Evolutionary conservation across 495 filamentous ascomycete genomes (phyloP), one percentile per base, ranked within the genome.

Genomic region (Penicillium mononematosum): DNA sequence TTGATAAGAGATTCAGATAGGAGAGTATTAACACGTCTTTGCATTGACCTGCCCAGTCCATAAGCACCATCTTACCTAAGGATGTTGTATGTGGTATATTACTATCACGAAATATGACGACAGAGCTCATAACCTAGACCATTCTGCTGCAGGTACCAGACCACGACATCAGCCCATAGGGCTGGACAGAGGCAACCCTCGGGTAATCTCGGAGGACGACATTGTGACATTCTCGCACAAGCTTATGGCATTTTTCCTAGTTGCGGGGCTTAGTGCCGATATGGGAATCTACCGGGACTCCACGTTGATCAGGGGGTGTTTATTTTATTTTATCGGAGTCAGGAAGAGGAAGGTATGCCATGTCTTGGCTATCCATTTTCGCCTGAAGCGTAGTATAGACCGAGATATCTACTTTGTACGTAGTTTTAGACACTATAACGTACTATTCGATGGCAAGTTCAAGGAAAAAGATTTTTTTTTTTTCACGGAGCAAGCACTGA

Each of bases 91-190:
- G 31, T 14, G 31, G 29, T 31, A n/a, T 38, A 5, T 38, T n/a
- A 31, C 29, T 31, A 31, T 11, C 29, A 31, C 9, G 8, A 31
- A 31, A 31, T 11, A 52, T 52, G 50, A 52, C 50, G 50, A 55
- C 45, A 54, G 36, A 41, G 20, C 58, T 60, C 14, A 24, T 25
- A 53, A n/a, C 46, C 61, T 61, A 64, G 61, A 64, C 53, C 39
- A 36, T 42, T 56, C 61, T 64, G 17, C 64, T 67, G 65, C 65
- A 67, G 65, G 65, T 67, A 67, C 36, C 34, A 46, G 14, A 17
- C 31, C 46, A 22, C 8, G 10, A 20, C 17, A 44, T 34, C 55
- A 51, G 53, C 34, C 52, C 62, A 59, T 63, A 65, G 46, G 56
- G 63, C 56, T 62, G 53, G 43, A 39, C 49, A 25, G 31, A 27